These are phyloP conservation scores for Aechmea fasciata DNA, from an alignment of 176 grass and related monocot genomes.

Conservation along the genomic window DNA sequence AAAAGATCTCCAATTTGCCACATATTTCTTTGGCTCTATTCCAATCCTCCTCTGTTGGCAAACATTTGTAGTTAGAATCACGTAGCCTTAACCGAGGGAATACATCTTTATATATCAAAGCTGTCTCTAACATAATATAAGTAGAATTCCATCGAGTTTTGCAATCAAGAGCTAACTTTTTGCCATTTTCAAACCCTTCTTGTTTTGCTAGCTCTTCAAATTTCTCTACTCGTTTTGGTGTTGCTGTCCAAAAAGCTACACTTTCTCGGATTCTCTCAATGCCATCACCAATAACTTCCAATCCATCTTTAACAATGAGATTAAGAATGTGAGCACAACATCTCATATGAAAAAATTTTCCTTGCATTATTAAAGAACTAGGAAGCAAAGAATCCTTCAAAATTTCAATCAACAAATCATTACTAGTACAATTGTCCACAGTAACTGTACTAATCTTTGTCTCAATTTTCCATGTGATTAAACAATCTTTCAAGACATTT, in stretches of 20 bases:
- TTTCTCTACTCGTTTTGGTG: slow-evolving; percentile 8
- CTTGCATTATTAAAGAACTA: too few species aligned
- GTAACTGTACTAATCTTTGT: not conserved
- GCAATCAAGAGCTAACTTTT: slow-evolving; percentile 8
- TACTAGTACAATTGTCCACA: slow-evolving; percentile 1
- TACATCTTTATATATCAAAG: not conserved
- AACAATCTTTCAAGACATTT: not conserved
- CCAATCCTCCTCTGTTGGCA: not conserved
- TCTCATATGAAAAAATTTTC: too few species aligned
- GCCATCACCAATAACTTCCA: not conserved
- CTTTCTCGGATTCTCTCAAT: slow-evolving; percentile 15
- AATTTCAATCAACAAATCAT: slow-evolving; percentile 1
- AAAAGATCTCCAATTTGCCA: slow-evolving; percentile 8
- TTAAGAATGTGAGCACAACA: too few species aligned
- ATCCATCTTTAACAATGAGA: too few species aligned
- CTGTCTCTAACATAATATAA: slow-evolving; percentile 1
- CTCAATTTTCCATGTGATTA: too few species aligned
- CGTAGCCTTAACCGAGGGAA: not conserved
- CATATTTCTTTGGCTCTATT: not conserved
- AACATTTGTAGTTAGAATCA: not conserved
- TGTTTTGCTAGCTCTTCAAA: not conserved
- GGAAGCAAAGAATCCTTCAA: not conserved
- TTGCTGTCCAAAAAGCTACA: slow-evolving; percentile 23
- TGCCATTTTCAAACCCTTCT: not conserved
- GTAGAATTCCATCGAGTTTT: slow-evolving; percentile 17